Conservation (phyloP, 306 rosid species). For the Chamaecrista fasciculata region DNA sequence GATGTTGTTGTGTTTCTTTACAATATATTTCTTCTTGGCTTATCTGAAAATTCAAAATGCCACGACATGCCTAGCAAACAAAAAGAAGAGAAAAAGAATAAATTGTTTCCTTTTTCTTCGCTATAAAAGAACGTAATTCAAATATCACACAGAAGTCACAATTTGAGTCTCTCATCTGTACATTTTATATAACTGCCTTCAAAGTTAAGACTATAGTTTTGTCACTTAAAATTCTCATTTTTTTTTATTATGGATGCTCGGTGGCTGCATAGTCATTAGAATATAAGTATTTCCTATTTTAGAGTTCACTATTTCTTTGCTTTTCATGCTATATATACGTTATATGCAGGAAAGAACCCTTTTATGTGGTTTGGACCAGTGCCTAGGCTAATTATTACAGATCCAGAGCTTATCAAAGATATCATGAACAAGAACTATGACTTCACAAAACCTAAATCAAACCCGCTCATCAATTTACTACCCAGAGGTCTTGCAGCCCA, state of each 20-base stretch:
- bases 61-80: not conserved
- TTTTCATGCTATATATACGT: not conserved
- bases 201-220: not conserved
- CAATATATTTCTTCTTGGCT: not conserved
- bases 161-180: not conserved
- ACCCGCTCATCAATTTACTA: slow-evolving; percentile 3
- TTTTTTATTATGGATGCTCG: not conserved
- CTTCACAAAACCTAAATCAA: too few species aligned
- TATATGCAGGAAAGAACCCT: too few species aligned
- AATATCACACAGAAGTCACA: not conserved
- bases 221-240: not conserved
- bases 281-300: not conserved
- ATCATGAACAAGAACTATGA: slow-evolving; percentile 23
- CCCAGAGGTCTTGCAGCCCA: not conserved
- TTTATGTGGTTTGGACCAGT: too few species aligned
- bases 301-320: not conserved
- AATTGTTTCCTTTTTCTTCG: not conserved
- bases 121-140: not conserved
- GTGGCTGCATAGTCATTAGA: not conserved
- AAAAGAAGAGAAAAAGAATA: not conserved
- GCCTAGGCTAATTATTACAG: slow-evolving; percentile 32
- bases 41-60: not conserved
- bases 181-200: not conserved
- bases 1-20: not conserved
- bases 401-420: slow-evolving; percentile 34